phyloP scores from a whole-genome alignment of 2,329 filamentous ascomycete species.

The Sporothrix curviconia region DNA sequence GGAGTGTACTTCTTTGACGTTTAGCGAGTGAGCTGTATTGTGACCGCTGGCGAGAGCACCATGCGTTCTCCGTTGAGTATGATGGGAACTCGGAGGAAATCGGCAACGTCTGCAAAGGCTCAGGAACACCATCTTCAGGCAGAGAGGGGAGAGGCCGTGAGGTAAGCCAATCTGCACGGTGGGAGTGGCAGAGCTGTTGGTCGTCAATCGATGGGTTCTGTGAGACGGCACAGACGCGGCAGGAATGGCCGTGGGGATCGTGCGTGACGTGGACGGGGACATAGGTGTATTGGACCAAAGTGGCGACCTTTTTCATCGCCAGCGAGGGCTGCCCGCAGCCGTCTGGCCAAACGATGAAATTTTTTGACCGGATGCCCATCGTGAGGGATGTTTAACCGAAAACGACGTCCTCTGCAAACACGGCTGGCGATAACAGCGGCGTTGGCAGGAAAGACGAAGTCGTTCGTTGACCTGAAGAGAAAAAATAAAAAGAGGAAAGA shows the following conservation, averaged over 20 bases:
- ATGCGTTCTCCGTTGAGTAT: neutral
- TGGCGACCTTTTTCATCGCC: too few species aligned
- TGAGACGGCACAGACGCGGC: slow-evolving; percentile 1
- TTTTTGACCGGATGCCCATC: neutral
- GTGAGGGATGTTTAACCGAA: neutral
- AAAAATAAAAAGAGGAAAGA: neutral
- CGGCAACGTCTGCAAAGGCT: slow-evolving; percentile 5
- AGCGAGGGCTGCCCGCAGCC: neutral
- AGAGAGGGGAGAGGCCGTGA: neutral
- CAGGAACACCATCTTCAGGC: neutral
- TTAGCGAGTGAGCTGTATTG: neutral
- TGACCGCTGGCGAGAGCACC: neutral
- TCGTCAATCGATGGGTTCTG: neutral
- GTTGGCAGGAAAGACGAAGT: neutral
- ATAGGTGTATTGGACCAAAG: neutral
- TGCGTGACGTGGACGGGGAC: neutral
- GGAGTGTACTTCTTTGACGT: neutral
- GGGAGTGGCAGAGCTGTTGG: slow-evolving; percentile 20
- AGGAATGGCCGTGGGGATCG: neutral
- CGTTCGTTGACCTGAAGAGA: neutral
- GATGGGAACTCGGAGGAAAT: neutral
- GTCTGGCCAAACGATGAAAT: neutral
- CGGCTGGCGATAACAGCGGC: neutral
- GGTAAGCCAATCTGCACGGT: neutral
- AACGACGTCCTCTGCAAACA: neutral